phyloP scores from a whole-genome alignment of 305 asterid genomes.

The Fraxinus dipetala region DNA sequence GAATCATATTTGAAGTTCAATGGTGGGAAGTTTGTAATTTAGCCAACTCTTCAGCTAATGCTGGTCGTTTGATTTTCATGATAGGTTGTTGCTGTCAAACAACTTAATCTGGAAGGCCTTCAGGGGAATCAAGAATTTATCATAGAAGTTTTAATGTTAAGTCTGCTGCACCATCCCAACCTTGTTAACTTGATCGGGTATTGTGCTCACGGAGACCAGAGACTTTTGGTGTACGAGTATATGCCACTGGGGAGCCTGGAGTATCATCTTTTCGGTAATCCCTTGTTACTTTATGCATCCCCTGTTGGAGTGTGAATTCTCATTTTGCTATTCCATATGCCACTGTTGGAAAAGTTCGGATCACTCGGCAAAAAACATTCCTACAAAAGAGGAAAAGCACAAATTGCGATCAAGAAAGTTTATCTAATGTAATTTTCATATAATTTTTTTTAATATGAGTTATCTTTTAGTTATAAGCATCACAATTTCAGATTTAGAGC shows the following conservation, averaged over 20 bases:
- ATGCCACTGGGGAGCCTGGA: constrained; percentile 93
- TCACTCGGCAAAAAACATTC: background rate
- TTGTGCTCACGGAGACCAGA: constrained; percentile 86
- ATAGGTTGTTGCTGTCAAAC: constrained; percentile 82
- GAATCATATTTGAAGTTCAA: background rate
- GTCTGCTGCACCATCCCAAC: constrained; percentile 75
- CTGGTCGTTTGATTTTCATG: constrained; percentile 15
- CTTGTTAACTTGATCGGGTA: constrained; percentile 86
- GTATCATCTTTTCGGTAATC: constrained; percentile 81
- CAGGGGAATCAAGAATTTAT: constrained; percentile 95
- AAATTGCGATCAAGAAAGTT: background rate
- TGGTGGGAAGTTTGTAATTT: background rate
- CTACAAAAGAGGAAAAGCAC: background rate
- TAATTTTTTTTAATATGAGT: background rate
- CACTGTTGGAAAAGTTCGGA: background rate
- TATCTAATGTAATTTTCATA: background rate
- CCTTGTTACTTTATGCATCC: background rate
- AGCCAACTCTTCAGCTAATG: constrained; percentile 27
- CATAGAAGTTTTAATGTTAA: constrained; percentile 85
- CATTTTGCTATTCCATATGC: background rate
- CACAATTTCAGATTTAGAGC: constrained; percentile 43
- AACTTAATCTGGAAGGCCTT: constrained; percentile 76
- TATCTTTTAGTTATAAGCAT: background rate
- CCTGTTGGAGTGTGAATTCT: background rate
- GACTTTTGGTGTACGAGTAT: constrained; percentile 83